Base-by-base conservation (phyloP, 768 basidiomycete genomes). In the Leccinum ochraceum region DNA sequence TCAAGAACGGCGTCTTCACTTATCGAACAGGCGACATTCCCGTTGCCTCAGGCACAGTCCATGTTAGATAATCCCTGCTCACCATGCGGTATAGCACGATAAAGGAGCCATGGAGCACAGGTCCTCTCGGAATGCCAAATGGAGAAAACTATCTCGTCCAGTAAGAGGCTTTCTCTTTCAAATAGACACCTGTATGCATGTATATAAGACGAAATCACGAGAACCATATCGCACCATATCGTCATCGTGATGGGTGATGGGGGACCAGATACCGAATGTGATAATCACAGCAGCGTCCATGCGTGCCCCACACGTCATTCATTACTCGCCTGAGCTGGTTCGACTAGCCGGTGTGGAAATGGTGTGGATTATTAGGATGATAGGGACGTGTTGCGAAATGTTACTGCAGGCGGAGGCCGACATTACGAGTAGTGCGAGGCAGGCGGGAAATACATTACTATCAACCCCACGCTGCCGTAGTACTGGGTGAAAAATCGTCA, bases 391-490 rank as follows among this genome's bases (percentile, higher is more conserved):
- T 48, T 53, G 34, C 52, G 57, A 24, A 49, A 34, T n/a, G 10
- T 58, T 37, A 37, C 24, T 42, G 26, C 34, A 17, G 6, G 46
- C 13, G 17, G 8, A 37, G 46, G 26, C 14, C 26, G 39, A 26
- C 28, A 50, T 34, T 49, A 44, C 53, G n/a, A 26, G 50, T 30
- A 24, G 36, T 24, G 28, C 37, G 34, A 9, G n/a, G n/a, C 44
- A 28, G 14, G 32, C 20, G 44, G 24, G 24, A 11, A 36, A 32
- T 17, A 46, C 36, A 11, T 16, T n/a, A 14, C n/a, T 17, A 24
- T 75, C 37, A 87, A 69, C 84, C 86, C 86, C 86, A 87, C 0
- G 86, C 86, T 56, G 84, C 84, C 4, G 84, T 86, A 13, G 85
- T 85, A 69, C 86, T 86, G 55, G 36, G 30, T 17, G 37, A 36